Base-by-base conservation (phyloP, 1,284 basidiomycete species). In the Rugosomyces carneus region DNA sequence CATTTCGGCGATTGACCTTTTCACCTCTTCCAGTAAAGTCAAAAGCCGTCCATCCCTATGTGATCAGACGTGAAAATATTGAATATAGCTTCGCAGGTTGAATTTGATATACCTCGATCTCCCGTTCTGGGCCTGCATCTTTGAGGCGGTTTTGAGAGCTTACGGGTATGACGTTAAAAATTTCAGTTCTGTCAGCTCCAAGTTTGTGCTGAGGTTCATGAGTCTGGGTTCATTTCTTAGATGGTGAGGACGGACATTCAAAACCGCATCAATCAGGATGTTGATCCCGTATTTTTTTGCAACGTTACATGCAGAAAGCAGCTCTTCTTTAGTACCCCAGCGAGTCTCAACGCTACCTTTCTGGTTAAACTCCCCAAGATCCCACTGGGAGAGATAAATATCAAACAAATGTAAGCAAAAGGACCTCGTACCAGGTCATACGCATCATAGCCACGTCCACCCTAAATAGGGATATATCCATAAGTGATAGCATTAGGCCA, bases 361-460 rank as follows among this genome's bases (percentile, higher is more conserved):
- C 63, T 90, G 87, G 42, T 91, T 68, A 55, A 96, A 97, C 69
- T 97, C 93, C 39, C 94, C 94, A 8, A 97, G 68, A 61, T 93
- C 91, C 87, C 88, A 93, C 78, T 91, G 49, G 24, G 10, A 18
- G 40, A 26, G 11, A 40, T 16, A n/a, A 27, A 21, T 10, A 8
- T 11, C n/a, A 40, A 29, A 23, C 2, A 18, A 43, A 5, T 29
- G 16, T 34, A 41, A 40, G 21, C 15, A 45, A 49, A 4, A 37
- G 21, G 9, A 36, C 21, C 37, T 19, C 35, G 58, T 63, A 87
- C 84, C 63, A 89, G 59, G 58, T 90, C 87, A 60, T 89, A 89
- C 1, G 84, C 86, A 60, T 89, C 86, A 54, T 89, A 90, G 26
- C 86, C 86, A 57, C 80, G 72, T 6, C 84, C 84, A 51, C 66